These are phyloP conservation scores for Urtica urens DNA, from an alignment of 306 rosid species.

Conservation along the genomic window DNA sequence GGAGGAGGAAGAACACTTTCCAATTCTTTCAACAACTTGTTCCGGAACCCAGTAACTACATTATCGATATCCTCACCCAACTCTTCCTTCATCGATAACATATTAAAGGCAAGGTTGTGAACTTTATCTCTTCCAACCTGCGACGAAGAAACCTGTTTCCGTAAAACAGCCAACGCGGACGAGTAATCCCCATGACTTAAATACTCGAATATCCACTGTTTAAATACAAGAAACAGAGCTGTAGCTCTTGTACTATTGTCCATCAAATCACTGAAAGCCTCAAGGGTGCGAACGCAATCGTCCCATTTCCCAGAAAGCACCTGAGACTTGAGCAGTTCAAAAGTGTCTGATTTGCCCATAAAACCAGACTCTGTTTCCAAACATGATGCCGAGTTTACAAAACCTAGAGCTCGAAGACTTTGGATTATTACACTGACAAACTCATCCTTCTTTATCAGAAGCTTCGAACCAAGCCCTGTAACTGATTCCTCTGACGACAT, in stretches of 20 bases:
- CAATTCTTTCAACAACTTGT: constrained; percentile 41
- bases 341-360: constrained; percentile 37
- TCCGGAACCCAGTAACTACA: constrained; percentile 30
- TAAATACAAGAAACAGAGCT: constrained; percentile 54
- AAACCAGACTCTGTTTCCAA: constrained; percentile 74
- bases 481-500: constrained; percentile 36
- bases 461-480: constrained; percentile 45
- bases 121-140: constrained; percentile 36
- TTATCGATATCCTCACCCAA: constrained; percentile 25
- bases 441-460: constrained; percentile 50
- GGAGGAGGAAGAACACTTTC: constrained; percentile 65
- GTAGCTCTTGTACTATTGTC: constrained; percentile 54
- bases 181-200: constrained; percentile 42
- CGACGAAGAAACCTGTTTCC: constrained; percentile 40
- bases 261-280: constrained; percentile 28
- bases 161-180: constrained; percentile 52
- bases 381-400: constrained; percentile 44
- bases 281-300: constrained; percentile 35
- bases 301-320: constrained; percentile 53
- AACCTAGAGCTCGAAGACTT: constrained; percentile 56
- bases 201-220: constrained; percentile 55
- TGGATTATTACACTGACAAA: constrained; percentile 65
- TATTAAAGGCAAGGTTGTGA: constrained; percentile 45
- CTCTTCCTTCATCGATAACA: constrained; percentile 37
- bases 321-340: constrained; percentile 49